Evolutionary conservation across 2,329 filamentous ascomycete genomes (phyloP), one percentile per base, ranked within the genome.

Genomic region (Clarireedia paspali): DNA sequence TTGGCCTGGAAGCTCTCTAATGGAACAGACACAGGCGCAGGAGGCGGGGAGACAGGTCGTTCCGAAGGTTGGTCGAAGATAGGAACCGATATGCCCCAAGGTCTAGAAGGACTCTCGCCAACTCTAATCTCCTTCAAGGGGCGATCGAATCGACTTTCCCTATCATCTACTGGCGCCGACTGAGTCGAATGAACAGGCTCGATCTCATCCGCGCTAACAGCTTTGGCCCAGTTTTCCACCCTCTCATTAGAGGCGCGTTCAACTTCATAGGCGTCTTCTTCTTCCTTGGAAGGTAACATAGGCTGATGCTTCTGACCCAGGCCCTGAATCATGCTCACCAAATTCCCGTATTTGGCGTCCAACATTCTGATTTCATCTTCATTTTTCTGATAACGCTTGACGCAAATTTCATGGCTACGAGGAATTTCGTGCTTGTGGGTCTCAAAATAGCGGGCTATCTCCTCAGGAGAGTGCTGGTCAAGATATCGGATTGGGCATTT

Each of bases 361-460:
- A 97, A 77, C 71, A 95, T 89, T 62, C 84, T 84, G 67, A 95
- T 88, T 66, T 91, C 88, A 60, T 88, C 82, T 64, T 92, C 87
- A 66, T 91, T 92, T 70, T 83, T 87, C 72, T 95, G 89, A 69
- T 96, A 96, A 56, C 91, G 83, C 67, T 88, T 85, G 59, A 97
- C 84, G 70, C 92, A 97, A 46, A 96, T 82, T 69, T 95, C 90
- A 72, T 97, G 92, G 69, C 91, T 96, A 64, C 92, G 83, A 9
- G 92, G 92, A 53, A 97, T 81, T 70, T 96, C 88, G 72, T 97
- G 91, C 71, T 96, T 96, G 74, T 96, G 91, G 52, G 85, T 91
- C 70, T 96, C 89, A 67, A 97, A 90, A 70, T 96, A 97, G 66
- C 88, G 83, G 14, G 92, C 92, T 59, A 97, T 86, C 68, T 96